Evolutionary conservation across 805 yeast species (phyloP), one percentile per base, ranked within the genome.

Genomic region (Spathaspora gorwiae): DNA sequence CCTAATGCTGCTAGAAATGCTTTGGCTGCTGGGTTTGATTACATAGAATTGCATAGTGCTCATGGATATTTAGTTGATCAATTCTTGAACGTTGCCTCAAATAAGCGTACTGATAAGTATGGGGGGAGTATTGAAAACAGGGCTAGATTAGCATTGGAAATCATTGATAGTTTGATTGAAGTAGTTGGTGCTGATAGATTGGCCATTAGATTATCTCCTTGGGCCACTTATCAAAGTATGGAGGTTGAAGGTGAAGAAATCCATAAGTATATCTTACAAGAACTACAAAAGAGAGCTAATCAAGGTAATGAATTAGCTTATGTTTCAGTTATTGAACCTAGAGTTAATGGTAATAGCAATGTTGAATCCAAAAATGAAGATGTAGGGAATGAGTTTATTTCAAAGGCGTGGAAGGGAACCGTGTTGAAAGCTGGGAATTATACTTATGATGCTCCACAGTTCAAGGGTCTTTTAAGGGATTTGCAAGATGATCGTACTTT

Each of bases 71-170:
- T 69, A 12, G 32, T 67, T 26, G 71, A 70, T 44, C 63, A 62
- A 42, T 69, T 70, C 45, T 41, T 66, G 33, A 58, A 63, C 14
- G 62, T 64, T 11, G 45, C 52, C 34, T 53, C 61, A 26, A 68
- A 70, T 50, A 27, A 55, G 19, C 56, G 73, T 49, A 57, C 65
- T 40, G 58, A 62, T 41, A 43, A 55, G 37, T 63, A 63, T 49
- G 68, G 68, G 35, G 68, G 68, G 1, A 51, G 59, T 2, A 53
- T 69, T 38, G 73, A 67, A 43, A 68, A 68, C 44, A 57, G 75
- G 49, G 56, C 60, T n/a, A 57, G 63, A 47, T 59, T 68, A 30
- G 50, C 56, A 1, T 47, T 69, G 36, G 66, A 57, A 40, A 27
- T 66, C 9, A 34, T 62, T 13, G 74, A 70, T 44, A 71, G 71